A percentile compares a stretch with the other conserved stretches of the same genome.
phyloP scores from a whole-genome alignment of 2,329 filamentous ascomycete species.

The Daldinia sp. region DNA sequence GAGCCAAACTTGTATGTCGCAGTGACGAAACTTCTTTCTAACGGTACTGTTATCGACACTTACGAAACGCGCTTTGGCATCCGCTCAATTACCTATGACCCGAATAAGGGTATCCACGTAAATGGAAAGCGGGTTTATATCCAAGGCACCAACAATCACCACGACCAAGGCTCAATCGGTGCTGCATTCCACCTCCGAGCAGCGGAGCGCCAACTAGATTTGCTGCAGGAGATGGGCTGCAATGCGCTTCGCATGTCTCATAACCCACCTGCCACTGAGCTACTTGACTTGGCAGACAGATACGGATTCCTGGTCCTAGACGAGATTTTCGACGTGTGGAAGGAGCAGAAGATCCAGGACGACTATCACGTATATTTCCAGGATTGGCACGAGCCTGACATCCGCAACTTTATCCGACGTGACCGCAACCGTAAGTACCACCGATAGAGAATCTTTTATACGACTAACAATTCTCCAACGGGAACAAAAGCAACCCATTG shows the following conservation, averaged over 20 bases:
- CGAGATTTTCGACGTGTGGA: constrained; percentile 67
- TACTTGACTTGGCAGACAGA: constrained; percentile 63
- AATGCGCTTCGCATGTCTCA: constrained; percentile 65
- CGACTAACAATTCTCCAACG: neutral
- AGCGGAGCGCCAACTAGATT: constrained; percentile 61
- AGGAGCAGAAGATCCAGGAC: constrained; percentile 57
- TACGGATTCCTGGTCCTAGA: constrained; percentile 64
- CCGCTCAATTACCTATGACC: constrained; percentile 56
- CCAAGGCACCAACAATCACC: constrained; percentile 63
- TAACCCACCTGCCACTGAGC: constrained; percentile 64
- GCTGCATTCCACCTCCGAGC: constrained; percentile 63
- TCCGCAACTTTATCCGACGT: constrained; percentile 62
- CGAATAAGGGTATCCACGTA: constrained; percentile 57
- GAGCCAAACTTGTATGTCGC: constrained; percentile 62
- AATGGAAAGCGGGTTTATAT: constrained; percentile 60
- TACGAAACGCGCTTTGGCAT: constrained; percentile 66
- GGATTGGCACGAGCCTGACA: constrained; percentile 66
- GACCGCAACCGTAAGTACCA: constrained; percentile 59
- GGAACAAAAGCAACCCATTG: neutral
- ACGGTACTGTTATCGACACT: constrained; percentile 53
- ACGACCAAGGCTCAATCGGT: constrained; percentile 63
- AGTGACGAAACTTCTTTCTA: constrained; percentile 54
- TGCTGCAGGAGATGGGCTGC: constrained; percentile 62
- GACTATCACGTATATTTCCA: constrained; percentile 65
- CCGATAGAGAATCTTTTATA: neutral